Conservation (phyloP, 2,329 filamentous ascomycete genomes). For the Fusarium robinianum region DNA sequence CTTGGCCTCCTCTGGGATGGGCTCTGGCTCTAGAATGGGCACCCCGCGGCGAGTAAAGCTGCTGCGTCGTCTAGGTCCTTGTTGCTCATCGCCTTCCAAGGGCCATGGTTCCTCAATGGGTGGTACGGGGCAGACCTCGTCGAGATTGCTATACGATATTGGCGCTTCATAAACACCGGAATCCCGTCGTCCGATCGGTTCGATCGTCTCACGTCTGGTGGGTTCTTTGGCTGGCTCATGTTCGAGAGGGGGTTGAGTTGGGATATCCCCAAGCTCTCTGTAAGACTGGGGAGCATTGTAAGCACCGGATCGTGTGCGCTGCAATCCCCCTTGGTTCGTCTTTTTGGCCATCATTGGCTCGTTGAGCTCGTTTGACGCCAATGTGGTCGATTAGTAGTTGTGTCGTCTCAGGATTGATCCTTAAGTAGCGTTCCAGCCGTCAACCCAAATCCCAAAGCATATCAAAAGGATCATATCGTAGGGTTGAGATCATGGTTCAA, state of each 20-base stretch:
- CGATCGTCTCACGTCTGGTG: not conserved
- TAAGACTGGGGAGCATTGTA: constrained; percentile 7
- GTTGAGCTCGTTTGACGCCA: too few relatives aligned
- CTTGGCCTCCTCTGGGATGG: constrained; percentile 13
- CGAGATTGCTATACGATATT: constrained; percentile 46
- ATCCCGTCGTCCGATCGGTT: constrained; percentile 2
- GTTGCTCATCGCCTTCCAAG: not conserved
- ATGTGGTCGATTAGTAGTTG: too few relatives aligned
- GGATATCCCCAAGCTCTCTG: not conserved
- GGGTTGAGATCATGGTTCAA: not conserved
- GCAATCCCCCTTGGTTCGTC: too few relatives aligned
- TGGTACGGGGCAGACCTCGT: constrained; percentile 42
- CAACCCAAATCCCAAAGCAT: constrained; percentile 1
- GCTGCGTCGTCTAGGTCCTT: constrained; percentile 12
- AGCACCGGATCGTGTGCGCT: constrained; percentile 1
- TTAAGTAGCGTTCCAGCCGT: too few relatives aligned
- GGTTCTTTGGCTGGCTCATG: not conserved
- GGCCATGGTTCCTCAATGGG: constrained; percentile 13
- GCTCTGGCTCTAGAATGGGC: constrained; percentile 2
- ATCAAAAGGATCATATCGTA: too few relatives aligned
- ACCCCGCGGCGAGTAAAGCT: constrained; percentile 8
- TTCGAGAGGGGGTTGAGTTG: not conserved
- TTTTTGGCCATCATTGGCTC: not conserved
- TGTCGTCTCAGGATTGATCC: too few relatives aligned
- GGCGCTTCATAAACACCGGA: constrained; percentile 36